Evolutionary conservation across 768 basidiomycete genomes (phyloP).

Genomic region (Phanerochaete carnosa): DNA sequence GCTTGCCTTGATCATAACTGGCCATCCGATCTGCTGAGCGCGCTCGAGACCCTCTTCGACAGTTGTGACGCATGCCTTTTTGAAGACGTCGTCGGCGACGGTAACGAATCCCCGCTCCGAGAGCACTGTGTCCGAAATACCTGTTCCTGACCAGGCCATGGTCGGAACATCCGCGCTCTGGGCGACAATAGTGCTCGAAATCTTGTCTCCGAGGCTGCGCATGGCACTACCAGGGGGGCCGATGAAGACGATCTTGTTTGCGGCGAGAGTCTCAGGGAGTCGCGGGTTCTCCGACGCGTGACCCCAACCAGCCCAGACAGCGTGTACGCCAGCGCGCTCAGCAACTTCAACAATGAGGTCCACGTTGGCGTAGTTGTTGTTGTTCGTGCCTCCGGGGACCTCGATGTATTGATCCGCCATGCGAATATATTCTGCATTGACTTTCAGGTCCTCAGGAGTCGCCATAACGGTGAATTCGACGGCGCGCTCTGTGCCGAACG

Average conservation of each 20-base stretch:
- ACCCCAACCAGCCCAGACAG: conserved; percentile 99
- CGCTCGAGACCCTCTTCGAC: conserved; percentile 84
- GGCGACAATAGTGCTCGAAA: conserved; percentile 98
- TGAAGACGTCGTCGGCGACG: conserved; percentile 90
- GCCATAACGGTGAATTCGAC: conserved; percentile 99
- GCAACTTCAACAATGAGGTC: conserved; percentile 98
- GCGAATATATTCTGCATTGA: conserved; percentile 99
- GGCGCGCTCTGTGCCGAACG: conserved; percentile 93
- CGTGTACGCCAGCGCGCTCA: conserved; percentile 95
- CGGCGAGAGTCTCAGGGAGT: conserved; percentile 87
- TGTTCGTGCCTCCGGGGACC: conserved; percentile 96
- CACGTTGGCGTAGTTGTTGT: conserved; percentile 99
- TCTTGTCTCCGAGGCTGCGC: conserved; percentile 99
- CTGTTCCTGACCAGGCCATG: conserved; percentile 98
- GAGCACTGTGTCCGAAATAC: conserved; percentile 82
- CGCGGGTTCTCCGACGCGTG: conserved; percentile 99
- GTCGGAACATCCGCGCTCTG: conserved; percentile 95
- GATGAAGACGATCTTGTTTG: conserved; percentile 97
- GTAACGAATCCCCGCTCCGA: conserved; percentile 88
- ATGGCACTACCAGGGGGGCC: conserved; percentile 98
- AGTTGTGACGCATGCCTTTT: conserved; percentile 79
- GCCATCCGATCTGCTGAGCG: conserved; percentile 90
- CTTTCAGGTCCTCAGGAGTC: conserved; percentile 96
- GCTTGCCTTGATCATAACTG: conserved; percentile 99
- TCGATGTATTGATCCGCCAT: conserved; percentile 99